phyloP scores from a whole-genome alignment of 768 basidiomycete species.

The Pleurotus giganteus region DNA sequence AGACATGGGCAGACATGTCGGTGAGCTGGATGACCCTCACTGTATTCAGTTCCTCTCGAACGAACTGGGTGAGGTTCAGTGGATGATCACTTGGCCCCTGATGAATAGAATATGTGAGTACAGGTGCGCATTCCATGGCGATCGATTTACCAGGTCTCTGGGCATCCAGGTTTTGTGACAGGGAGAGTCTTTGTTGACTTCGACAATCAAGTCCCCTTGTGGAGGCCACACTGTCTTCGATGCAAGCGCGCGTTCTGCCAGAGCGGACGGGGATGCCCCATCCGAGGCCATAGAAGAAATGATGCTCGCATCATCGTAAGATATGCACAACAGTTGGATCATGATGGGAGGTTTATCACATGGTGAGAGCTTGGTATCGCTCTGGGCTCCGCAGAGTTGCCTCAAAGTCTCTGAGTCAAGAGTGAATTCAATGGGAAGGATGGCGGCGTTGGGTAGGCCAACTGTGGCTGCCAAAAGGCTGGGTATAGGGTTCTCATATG shows the following conservation, averaged over 20 bases:
- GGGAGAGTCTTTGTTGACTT: constrained; percentile 9
- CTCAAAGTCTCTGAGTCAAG: not conserved
- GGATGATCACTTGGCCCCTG: constrained; percentile 5
- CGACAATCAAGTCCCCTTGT: constrained; percentile 12
- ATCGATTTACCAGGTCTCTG: constrained; percentile 10
- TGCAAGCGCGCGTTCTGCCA: constrained; percentile 1
- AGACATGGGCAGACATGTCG: constrained; percentile 11
- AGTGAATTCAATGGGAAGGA: constrained; percentile 6
- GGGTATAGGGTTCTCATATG: constrained; percentile 6
- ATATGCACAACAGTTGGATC: not conserved
- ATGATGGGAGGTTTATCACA: constrained; percentile 5
- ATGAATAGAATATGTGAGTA: not conserved
- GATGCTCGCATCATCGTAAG: not conserved
- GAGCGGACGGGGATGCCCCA: not conserved
- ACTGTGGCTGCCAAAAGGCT: constrained; percentile 13
- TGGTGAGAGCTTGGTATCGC: not conserved
- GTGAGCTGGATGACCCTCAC: constrained; percentile 11
- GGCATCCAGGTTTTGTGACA: constrained; percentile 9
- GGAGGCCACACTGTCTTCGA: constrained; percentile 10
- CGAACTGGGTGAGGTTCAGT: constrained; percentile 11
- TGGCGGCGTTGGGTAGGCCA: constrained; percentile 7
- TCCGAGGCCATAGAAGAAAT: not conserved
- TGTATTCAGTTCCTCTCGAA: constrained; percentile 11
- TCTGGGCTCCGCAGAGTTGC: not conserved
- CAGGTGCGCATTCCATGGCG: not conserved